phyloP scores from a whole-genome alignment of 2,329 filamentous ascomycete species.

The Zymoseptoria ardabiliae region DNA sequence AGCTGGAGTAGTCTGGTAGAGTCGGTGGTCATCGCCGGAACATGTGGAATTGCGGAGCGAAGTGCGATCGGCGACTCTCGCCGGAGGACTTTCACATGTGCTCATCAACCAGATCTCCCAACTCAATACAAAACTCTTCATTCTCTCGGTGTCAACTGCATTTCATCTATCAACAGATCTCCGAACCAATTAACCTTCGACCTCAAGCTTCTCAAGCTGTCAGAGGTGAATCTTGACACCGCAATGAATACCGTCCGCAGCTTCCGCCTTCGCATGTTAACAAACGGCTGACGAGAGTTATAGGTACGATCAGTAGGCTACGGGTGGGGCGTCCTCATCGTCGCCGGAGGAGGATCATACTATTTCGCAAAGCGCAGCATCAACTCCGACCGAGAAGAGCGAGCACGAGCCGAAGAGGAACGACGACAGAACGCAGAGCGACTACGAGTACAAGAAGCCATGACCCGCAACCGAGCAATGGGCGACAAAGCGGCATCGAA shows the following conservation, averaged over 20 bases:
- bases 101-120: background rate
- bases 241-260: background rate
- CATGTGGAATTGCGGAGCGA: background rate
- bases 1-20: too few species aligned
- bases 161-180: background rate
- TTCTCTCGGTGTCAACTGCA: background rate
- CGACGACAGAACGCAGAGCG: conserved; percentile 31
- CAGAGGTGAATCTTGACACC: background rate
- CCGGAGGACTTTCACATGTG: background rate
- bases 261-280: background rate
- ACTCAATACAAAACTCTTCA: background rate
- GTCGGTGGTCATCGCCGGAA: background rate
- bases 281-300: background rate
- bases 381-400: conserved; percentile 75
- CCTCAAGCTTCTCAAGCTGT: background rate
- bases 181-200: background rate
- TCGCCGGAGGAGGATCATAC: conserved; percentile 85
- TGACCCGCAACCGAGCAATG: conserved; percentile 9
- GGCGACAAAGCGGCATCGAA: conserved; percentile 7
- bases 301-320: conserved; percentile 46
- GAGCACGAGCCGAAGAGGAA: conserved; percentile 64
- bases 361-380: conserved; percentile 92
- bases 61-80: background rate
- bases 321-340: conserved; percentile 84
- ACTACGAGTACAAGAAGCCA: conserved; percentile 19